Evolutionary conservation across 2,329 filamentous ascomycete species (phyloP).

Genomic region (Colletotrichum orbiculare): DNA sequence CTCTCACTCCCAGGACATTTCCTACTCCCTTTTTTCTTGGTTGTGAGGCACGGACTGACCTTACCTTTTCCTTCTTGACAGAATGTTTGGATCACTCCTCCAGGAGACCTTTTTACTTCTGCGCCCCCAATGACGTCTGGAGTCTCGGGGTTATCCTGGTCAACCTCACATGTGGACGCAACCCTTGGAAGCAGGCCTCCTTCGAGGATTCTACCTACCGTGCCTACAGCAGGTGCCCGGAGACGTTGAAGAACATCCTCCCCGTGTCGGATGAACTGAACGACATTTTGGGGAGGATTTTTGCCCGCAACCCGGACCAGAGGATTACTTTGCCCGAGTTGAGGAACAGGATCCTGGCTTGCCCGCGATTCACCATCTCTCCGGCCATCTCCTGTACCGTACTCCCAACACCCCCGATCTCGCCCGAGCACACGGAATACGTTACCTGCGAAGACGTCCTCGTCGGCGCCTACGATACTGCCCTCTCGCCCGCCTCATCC

Average conservation of each 20-base stretch:
- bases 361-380: constrained; percentile 75
- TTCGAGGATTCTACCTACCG: constrained; percentile 94
- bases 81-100: constrained; percentile 88
- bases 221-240: constrained; percentile 84
- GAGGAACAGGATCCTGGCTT: constrained; percentile 79
- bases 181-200: constrained; percentile 98
- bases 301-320: constrained; percentile 84
- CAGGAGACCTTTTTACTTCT: constrained; percentile 83
- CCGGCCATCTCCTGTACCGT: constrained; percentile 48
- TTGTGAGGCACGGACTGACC: constrained; percentile 42
- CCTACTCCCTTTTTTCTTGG: constrained; percentile 26
- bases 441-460: constrained; percentile 59
- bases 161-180: constrained; percentile 96
- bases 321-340: constrained; percentile 86
- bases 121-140: constrained; percentile 97
- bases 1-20: constrained; percentile 39
- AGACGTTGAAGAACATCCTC: constrained; percentile 92
- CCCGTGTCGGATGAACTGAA: constrained; percentile 92
- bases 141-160: constrained; percentile 97
- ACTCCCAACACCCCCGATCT: constrained; percentile 54
- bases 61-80: constrained; percentile 53
- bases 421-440: constrained; percentile 57
- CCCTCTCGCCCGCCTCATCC: constrained; percentile 62
- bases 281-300: constrained; percentile 86
- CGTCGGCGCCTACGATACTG: constrained; percentile 56